phyloP scores from a whole-genome alignment of 495 filamentous ascomycete species.

The Melanomma pulvis-pyrius region DNA sequence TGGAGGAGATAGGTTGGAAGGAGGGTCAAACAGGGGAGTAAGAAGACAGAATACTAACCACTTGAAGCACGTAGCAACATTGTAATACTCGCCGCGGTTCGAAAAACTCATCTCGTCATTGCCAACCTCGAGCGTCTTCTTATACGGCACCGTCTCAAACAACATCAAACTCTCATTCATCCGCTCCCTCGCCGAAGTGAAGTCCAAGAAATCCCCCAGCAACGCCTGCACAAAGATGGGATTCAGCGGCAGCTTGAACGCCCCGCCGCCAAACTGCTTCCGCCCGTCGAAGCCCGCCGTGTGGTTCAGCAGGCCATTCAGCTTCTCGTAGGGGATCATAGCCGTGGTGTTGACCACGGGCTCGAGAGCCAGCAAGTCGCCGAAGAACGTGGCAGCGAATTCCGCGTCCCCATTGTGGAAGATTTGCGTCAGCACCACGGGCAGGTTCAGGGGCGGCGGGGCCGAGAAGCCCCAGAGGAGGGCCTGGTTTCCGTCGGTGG shows the following conservation, averaged over 20 bases:
- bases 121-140: constrained; percentile 25
- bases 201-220: constrained; percentile 26
- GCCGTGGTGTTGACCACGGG: constrained; percentile 35
- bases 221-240: constrained; percentile 30
- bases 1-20: neutral
- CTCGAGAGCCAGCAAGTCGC: constrained; percentile 35
- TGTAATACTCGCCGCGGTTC: constrained; percentile 38
- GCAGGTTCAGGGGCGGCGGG: constrained; percentile 45
- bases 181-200: constrained; percentile 22
- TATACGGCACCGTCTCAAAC: constrained; percentile 36
- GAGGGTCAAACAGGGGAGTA: neutral
- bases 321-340: constrained; percentile 33
- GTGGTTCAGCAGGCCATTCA: constrained; percentile 33
- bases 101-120: constrained; percentile 33
- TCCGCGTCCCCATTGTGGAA: constrained; percentile 57
- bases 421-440: constrained; percentile 49
- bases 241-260: constrained; percentile 38
- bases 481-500: constrained; percentile 39
- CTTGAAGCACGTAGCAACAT: constrained; percentile 32
- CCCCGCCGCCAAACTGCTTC: constrained; percentile 39
- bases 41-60: constrained; percentile 14
- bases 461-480: constrained; percentile 48
- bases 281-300: constrained; percentile 33
- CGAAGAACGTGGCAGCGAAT: constrained; percentile 49
- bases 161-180: constrained; percentile 35